phyloP scores from a whole-genome alignment of 2,329 filamentous ascomycete species.

The Fusarium nanum region DNA sequence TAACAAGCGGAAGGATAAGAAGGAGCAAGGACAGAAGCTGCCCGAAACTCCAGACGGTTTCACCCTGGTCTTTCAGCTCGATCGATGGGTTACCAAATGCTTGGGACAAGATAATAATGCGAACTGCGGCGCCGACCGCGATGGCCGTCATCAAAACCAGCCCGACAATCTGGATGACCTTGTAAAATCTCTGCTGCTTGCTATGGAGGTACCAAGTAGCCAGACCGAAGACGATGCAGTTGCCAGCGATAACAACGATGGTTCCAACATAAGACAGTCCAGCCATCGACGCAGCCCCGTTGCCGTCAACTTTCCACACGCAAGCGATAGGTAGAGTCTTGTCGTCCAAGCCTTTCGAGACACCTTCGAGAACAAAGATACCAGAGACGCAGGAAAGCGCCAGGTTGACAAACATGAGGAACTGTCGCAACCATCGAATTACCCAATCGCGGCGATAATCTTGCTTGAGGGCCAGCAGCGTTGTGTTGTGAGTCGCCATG shows the following conservation, averaged over 20 bases:
- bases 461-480: slow-evolving; percentile 71
- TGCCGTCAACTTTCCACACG: slow-evolving; percentile 63
- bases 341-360: slow-evolving; percentile 62
- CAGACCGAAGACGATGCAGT: slow-evolving; percentile 67
- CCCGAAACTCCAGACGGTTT: slow-evolving; percentile 43
- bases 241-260: slow-evolving; percentile 69
- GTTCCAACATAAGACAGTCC: slow-evolving; percentile 68
- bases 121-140: slow-evolving; percentile 67
- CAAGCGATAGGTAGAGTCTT: slow-evolving; percentile 70
- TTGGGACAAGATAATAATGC: slow-evolving; percentile 68
- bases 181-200: slow-evolving; percentile 65
- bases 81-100: slow-evolving; percentile 60
- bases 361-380: slow-evolving; percentile 66
- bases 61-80: slow-evolving; percentile 42
- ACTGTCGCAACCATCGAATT: slow-evolving; percentile 72
- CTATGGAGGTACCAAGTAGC: slow-evolving; percentile 74
- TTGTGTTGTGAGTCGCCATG: slow-evolving; percentile 73
- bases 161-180: slow-evolving; percentile 63
- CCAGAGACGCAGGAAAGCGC: slow-evolving; percentile 67
- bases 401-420: slow-evolving; percentile 74
- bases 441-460: slow-evolving; percentile 76
- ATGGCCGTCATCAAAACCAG: slow-evolving; percentile 67
- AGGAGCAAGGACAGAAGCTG: slow-evolving; percentile 43
- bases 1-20: slow-evolving; percentile 38
- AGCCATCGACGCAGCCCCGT: slow-evolving; percentile 53